Base-by-base conservation (phyloP, 2,329 filamentous ascomycete species). In the Trichoderma sp. region DNA sequence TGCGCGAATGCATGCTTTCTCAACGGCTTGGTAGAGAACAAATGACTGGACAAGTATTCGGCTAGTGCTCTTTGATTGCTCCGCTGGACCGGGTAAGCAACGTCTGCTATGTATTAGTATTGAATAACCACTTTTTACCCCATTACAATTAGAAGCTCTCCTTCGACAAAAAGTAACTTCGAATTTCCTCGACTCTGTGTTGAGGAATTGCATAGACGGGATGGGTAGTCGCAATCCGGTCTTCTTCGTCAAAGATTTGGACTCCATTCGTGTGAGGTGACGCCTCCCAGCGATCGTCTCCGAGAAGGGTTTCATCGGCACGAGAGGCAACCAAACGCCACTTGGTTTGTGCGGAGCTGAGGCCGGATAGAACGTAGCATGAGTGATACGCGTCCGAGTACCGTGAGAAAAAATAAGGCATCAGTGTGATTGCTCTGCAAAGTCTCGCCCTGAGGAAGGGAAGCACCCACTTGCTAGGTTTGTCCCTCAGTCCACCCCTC, bases 321-420 rank as follows among this genome's bases (percentile, higher is more conserved):
- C 84, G 83, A 77, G 81, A 78, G 74, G 79, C 74, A 59, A 78
- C 81, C 79, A 90, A 84, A 77, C 85, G 83, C 89, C 89, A 91
- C 80, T 88, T 86, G 83, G 98, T 90, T 85, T 97, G 94, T 29
- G 93, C 93, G 71, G 92, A 93, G 83, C 94, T 97, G 78, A 98
- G 87, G 6, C 96, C 96, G 27, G 93, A 92, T 24, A 98, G 89
- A 35, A 95, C 94, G 85, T 98, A 98, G 85, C 94, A 97, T 62
- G 95, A 95, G 85, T 98, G 96, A 81, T 98, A 98, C 66, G 93
- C 92, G 85, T 98, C 96, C 5, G 95, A 92, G 76, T 88, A 88
- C 80, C 93, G 76, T 59, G 66, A 18, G 45, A 77, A 67, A 53
- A 56, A 56, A 56, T 21, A 24, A 56, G 50, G 71, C 14, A 38